These are phyloP conservation scores for Plasmodium relictum DNA, from an alignment of 169 alveolate species.

Conservation along the genomic window DNA sequence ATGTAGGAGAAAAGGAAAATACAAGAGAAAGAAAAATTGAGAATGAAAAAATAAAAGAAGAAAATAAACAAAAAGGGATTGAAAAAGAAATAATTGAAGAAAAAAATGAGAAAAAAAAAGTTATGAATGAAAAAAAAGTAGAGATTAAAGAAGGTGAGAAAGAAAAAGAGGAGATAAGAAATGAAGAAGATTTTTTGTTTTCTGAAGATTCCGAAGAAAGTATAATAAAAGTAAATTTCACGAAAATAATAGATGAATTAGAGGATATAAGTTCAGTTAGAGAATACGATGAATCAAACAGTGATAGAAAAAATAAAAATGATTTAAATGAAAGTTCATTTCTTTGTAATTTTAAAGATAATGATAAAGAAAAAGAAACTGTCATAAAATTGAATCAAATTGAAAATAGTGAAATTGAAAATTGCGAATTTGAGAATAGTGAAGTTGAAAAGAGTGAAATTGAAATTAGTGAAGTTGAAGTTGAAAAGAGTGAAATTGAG, in stretches of 20 bases:
- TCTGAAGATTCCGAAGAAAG: conserved; percentile 56
- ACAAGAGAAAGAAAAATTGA: neutral
- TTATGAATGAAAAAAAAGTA: neutral
- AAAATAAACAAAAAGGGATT: neutral
- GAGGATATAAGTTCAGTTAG: neutral
- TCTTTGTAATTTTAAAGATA: neutral
- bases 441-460: neutral
- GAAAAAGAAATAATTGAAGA: neutral
- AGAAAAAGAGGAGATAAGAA: neutral
- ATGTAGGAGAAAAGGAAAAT: neutral
- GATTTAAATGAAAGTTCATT: no score
- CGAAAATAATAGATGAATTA: neutral
- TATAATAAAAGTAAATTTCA: neutral
- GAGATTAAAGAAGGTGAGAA: neutral
- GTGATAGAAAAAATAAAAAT: no score
- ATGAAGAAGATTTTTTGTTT: conserved; percentile 15
- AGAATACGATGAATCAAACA: no score
- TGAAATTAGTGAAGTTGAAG: neutral
- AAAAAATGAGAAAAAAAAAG: neutral
- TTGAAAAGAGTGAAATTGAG: neutral
- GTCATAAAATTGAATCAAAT: neutral
- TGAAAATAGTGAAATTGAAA: conserved; percentile 3
- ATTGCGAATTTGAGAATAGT: neutral
- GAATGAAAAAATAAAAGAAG: neutral
- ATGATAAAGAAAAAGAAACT: neutral